Percentiles rank a stretch among this genome's conserved stretches.
Evolutionary conservation across 495 filamentous ascomycete species (phyloP).

Genomic region (Clavariopsis aquatica): DNA sequence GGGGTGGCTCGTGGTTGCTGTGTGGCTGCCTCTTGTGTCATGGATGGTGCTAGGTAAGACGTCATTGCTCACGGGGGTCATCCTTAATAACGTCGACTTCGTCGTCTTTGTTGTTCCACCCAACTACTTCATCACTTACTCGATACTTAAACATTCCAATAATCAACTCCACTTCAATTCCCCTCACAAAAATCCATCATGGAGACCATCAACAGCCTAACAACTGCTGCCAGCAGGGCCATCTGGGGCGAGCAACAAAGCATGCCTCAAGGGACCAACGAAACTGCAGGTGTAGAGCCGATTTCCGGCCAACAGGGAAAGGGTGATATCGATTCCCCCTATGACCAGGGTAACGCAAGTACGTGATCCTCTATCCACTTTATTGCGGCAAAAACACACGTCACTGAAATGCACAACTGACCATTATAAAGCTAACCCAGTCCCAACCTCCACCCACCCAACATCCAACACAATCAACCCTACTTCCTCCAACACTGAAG

Average conservation of each 20-base stretch:
- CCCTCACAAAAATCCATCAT: constrained; percentile 40
- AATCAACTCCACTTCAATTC: not conserved
- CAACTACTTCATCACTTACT: not conserved
- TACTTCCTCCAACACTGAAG: not conserved
- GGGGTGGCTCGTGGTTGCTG: not conserved
- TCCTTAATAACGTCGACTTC: not conserved
- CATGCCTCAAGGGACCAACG: constrained; percentile 26
- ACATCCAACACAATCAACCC: not conserved
- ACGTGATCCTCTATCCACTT: constrained; percentile 2
- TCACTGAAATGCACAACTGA: not conserved
- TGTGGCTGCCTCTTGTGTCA: not conserved
- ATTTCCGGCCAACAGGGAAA: constrained; percentile 53
- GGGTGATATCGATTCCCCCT: constrained; percentile 57
- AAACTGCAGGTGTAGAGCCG: constrained; percentile 50
- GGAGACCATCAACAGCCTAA: constrained; percentile 57
- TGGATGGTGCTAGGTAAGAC: not conserved
- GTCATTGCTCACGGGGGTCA: constrained; percentile 6
- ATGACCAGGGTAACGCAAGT: constrained; percentile 55
- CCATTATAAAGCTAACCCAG: constrained; percentile 11
- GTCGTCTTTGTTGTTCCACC: not conserved
- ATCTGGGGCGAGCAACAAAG: constrained; percentile 53
- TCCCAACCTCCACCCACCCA: not conserved
- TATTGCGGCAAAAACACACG: no score
- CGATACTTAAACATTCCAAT: not conserved
- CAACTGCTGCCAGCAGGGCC: constrained; percentile 49